Evolutionary conservation across 1,284 basidiomycete species (phyloP).

Genomic region (Cystobasidium sp.): DNA sequence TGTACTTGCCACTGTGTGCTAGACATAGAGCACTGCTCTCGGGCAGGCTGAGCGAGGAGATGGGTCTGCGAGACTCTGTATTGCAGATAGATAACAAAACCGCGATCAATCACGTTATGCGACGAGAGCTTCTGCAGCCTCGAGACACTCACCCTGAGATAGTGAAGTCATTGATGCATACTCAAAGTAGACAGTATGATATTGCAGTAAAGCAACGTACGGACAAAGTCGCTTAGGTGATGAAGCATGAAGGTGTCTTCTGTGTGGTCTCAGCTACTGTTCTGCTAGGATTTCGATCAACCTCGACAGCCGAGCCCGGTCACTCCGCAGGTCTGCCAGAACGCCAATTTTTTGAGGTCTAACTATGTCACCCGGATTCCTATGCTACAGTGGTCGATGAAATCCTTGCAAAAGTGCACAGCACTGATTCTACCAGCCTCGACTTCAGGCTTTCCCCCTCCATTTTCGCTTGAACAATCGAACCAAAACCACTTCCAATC

Average conservation of each 20-base stretch:
- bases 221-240: neutral
- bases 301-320: too few relatives aligned
- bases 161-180: slow-evolving; percentile 11
- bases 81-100: slow-evolving; percentile 5
- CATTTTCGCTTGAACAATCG: too few relatives aligned
- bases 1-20: slow-evolving; percentile 19
- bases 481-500: neutral
- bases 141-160: neutral
- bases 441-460: too few relatives aligned
- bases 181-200: neutral
- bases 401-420: too few relatives aligned
- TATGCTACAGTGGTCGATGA: too few relatives aligned
- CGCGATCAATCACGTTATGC: neutral
- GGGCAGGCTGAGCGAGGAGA: slow-evolving; percentile 28
- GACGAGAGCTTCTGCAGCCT: neutral
- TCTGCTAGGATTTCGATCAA: too few relatives aligned
- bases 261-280: neutral
- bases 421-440: too few relatives aligned
- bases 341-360: too few relatives aligned
- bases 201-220: neutral
- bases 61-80: slow-evolving; percentile 13
- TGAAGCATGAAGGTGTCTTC: slow-evolving; percentile 5
- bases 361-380: too few relatives aligned
- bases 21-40: slow-evolving; percentile 41
- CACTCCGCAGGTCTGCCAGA: too few relatives aligned